Percentiles rank a stretch among this genome's conserved stretches.
Conservation (phyloP, 2,329 filamentous ascomycete species). For the Bipolaris zeicola region DNA sequence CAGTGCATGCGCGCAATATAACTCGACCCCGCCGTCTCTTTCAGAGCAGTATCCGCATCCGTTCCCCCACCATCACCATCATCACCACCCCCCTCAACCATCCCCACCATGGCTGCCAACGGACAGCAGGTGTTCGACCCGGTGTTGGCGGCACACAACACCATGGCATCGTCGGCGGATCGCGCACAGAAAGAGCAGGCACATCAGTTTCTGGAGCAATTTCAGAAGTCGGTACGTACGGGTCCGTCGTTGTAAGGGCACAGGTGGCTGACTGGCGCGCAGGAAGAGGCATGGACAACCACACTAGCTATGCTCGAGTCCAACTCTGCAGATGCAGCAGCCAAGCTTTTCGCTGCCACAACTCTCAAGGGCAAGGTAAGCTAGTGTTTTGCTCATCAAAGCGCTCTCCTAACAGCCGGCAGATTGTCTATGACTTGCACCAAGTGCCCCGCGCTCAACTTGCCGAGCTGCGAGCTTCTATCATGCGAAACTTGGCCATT, state of each 20-base stretch:
- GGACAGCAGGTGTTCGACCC: constrained; percentile 76
- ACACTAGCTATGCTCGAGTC: constrained; percentile 87
- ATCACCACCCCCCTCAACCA: constrained; percentile 14
- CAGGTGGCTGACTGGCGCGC: constrained; percentile 34
- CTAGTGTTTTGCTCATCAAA: neutral
- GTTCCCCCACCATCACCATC: constrained; percentile 23
- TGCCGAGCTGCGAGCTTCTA: constrained; percentile 77
- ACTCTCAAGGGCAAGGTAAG: constrained; percentile 96
- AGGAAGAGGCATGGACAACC: constrained; percentile 90
- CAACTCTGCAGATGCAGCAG: constrained; percentile 74
- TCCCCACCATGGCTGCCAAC: constrained; percentile 68
- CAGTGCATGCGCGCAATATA: constrained; percentile 35
- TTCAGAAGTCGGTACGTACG: constrained; percentile 91
- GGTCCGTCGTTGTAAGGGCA: constrained; percentile 16
- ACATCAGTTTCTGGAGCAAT: constrained; percentile 88
- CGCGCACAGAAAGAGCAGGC: constrained; percentile 85
- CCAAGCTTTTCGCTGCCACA: constrained; percentile 93
- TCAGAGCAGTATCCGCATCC: constrained; percentile 33
- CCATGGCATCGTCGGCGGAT: constrained; percentile 85
- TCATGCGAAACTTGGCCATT: constrained; percentile 78
- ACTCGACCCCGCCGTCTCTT: constrained; percentile 34
- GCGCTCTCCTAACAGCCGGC: constrained; percentile 29
- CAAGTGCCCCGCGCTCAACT: constrained; percentile 81
- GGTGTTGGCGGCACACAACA: constrained; percentile 85
- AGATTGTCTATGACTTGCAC: constrained; percentile 97